phyloP scores from a whole-genome alignment of 1,284 basidiomycete genomes.

The Malassezia dermatis region DNA sequence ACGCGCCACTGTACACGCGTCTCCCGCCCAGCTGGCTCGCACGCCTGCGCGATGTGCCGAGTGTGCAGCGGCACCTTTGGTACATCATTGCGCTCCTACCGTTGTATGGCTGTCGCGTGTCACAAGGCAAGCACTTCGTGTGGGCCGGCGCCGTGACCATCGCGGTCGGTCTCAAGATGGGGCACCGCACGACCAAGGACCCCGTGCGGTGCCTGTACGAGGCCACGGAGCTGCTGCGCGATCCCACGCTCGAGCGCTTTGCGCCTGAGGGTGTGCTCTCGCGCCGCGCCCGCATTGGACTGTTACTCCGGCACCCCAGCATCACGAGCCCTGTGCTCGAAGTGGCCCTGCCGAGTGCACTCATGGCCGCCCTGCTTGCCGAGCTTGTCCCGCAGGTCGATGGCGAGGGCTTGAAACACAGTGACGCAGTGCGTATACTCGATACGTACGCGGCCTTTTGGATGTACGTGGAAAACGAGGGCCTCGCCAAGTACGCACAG shows the following conservation, averaged over 20 bases:
- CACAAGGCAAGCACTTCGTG: slow-evolving; percentile 30
- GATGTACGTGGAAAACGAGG: slow-evolving; percentile 16
- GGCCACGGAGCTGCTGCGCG: slow-evolving; percentile 7
- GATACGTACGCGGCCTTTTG: slow-evolving; percentile 23
- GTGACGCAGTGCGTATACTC: neutral
- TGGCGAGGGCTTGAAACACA: neutral
- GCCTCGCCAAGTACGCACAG: slow-evolving; percentile 18
- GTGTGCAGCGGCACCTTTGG: slow-evolving; percentile 26
- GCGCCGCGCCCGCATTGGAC: slow-evolving; percentile 10
- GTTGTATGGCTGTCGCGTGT: slow-evolving; percentile 20
- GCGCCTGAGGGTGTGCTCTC: neutral
- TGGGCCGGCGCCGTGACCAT: slow-evolving; percentile 36
- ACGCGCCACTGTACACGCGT: slow-evolving; percentile 17
- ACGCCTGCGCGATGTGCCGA: slow-evolving; percentile 4
- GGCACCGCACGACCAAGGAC: slow-evolving; percentile 31
- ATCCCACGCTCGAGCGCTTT: slow-evolving; percentile 14
- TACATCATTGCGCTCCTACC: slow-evolving; percentile 25
- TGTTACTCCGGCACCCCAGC: slow-evolving; percentile 24
- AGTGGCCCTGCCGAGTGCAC: slow-evolving; percentile 18
- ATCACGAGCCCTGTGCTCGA: slow-evolving; percentile 19
- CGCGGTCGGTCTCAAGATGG: slow-evolving; percentile 39
- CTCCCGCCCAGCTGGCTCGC: slow-evolving; percentile 18
- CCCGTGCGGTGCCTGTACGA: slow-evolving; percentile 22
- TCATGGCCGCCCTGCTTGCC: slow-evolving; percentile 26
- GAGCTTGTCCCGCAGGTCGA: slow-evolving; percentile 17